These are phyloP conservation scores for Ceratobasidium sp. DNA, from an alignment of 1,284 basidiomycete genomes.

Conservation along the genomic window DNA sequence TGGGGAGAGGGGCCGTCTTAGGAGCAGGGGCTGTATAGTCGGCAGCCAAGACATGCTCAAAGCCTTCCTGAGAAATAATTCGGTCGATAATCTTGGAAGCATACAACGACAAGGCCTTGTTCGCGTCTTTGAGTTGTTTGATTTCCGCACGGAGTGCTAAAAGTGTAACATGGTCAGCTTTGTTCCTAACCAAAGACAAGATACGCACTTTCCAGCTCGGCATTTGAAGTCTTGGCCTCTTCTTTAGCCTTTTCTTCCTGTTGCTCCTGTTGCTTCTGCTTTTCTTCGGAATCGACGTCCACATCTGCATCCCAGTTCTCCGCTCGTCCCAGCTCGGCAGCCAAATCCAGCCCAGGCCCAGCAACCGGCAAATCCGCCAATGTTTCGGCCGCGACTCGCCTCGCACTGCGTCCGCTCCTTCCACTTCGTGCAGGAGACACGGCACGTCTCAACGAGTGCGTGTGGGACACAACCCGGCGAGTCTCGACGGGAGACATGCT, in stretches of 20 bases:
- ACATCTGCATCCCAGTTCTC: constrained; percentile 55
- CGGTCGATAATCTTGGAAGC: constrained; percentile 96
- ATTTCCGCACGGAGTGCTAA: constrained; percentile 75
- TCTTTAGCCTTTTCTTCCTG: constrained; percentile 46
- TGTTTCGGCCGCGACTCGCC: constrained; percentile 64
- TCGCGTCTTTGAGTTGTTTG: constrained; percentile 90
- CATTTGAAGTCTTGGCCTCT: constrained; percentile 45
- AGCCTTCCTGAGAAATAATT: constrained; percentile 92
- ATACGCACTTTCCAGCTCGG: background rate
- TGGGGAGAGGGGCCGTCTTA: background rate
- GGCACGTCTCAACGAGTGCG: constrained; percentile 48
- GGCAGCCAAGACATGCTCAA: constrained; percentile 88
- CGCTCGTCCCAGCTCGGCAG: constrained; percentile 87
- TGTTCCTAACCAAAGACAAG: background rate
- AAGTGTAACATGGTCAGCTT: background rate
- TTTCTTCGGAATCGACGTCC: background rate
- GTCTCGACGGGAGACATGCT: constrained; percentile 32
- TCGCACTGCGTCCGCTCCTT: constrained; percentile 26
- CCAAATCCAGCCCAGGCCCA: constrained; percentile 86
- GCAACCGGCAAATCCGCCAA: constrained; percentile 81
- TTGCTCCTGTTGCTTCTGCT: constrained; percentile 44
- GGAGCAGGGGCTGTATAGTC: constrained; percentile 66
- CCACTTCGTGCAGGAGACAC: constrained; percentile 50
- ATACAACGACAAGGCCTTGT: constrained; percentile 92
- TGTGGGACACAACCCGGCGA: constrained; percentile 55